phyloP scores from a whole-genome alignment of 139 green algal genomes.

The Chlorella sorokiniana region DNA sequence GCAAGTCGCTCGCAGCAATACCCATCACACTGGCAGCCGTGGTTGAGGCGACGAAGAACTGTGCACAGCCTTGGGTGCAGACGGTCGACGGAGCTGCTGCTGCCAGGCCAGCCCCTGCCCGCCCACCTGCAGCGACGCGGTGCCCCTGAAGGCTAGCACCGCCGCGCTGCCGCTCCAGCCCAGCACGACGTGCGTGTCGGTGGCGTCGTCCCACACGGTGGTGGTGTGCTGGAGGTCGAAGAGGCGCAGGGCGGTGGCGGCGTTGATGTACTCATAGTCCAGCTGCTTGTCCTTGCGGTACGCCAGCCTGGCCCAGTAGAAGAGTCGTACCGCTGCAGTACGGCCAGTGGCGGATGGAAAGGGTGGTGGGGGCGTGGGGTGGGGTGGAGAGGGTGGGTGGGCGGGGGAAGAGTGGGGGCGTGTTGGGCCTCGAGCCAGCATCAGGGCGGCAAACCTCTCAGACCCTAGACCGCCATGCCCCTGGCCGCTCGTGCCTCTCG shows the following conservation, averaged over 20 bases:
- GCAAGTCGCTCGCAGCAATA: too few species aligned
- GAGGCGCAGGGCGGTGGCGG: background rate
- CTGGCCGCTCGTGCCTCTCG: too few species aligned
- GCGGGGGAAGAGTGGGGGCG: too few species aligned
- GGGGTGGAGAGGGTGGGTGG: too few species aligned
- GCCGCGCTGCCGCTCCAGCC: constrained; percentile 7
- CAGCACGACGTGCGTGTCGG: constrained; percentile 18
- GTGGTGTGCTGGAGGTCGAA: background rate
- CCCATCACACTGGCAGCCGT: too few species aligned
- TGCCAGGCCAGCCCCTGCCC: too few species aligned
- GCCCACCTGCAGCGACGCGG: background rate
- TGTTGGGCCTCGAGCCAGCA: too few species aligned
- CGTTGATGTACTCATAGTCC: constrained; percentile 3
- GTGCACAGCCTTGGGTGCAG: too few species aligned
- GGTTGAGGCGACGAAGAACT: too few species aligned
- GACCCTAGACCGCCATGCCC: too few species aligned
- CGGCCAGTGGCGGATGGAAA: background rate
- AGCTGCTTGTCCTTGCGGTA: constrained; percentile 1
- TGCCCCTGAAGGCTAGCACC: constrained; percentile 19
- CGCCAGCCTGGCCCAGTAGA: constrained; percentile 20
- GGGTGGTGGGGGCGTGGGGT: background rate
- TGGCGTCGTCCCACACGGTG: constrained; percentile 13
- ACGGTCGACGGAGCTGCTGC: too few species aligned
- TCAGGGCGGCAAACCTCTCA: too few species aligned
- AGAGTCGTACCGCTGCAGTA: background rate